These are phyloP conservation scores for Chamaenerion angustifolium DNA, from an alignment of 345 rosid species.

Conservation along the genomic window DNA sequence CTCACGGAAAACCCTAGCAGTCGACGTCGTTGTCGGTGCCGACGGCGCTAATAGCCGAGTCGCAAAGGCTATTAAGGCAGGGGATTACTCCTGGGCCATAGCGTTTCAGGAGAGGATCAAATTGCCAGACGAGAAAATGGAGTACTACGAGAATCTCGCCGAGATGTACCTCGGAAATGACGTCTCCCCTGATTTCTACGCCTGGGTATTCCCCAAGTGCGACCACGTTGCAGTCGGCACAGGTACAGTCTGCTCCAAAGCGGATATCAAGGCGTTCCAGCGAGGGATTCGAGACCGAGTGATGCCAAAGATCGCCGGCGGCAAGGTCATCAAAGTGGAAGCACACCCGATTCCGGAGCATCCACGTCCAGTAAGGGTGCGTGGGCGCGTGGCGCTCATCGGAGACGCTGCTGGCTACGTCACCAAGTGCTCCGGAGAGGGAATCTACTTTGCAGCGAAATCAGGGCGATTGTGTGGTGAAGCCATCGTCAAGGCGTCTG, in stretches of 20 bases:
- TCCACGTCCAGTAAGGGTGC: slow-evolving; percentile 36
- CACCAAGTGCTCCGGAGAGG: slow-evolving; percentile 53
- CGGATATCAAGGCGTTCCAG: slow-evolving; percentile 28
- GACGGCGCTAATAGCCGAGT: slow-evolving; percentile 60
- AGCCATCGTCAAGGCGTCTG: slow-evolving; percentile 47
- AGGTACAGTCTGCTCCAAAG: slow-evolving; percentile 34
- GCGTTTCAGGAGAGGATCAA: slow-evolving; percentile 61
- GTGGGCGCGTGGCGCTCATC: slow-evolving; percentile 45
- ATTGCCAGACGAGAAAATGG: slow-evolving; percentile 51
- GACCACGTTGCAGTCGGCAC: slow-evolving; percentile 76
- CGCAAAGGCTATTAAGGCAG: slow-evolving; percentile 42
- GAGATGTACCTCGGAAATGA: slow-evolving; percentile 63
- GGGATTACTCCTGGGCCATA: slow-evolving; percentile 41
- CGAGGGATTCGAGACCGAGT: slow-evolving; percentile 36
- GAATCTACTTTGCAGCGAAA: slow-evolving; percentile 64
- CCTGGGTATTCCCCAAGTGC: slow-evolving; percentile 65
- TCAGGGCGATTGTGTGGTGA: slow-evolving; percentile 55
- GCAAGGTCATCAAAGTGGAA: slow-evolving; percentile 47
- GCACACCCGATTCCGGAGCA: slow-evolving; percentile 76
- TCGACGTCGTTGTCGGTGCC: slow-evolving; percentile 47
- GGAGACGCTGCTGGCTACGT: slow-evolving; percentile 71
- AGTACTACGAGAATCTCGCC: slow-evolving; percentile 41
- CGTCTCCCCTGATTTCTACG: slow-evolving; percentile 71
- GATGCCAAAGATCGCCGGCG: slow-evolving; percentile 31
- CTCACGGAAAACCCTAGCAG: slow-evolving; percentile 23